Evolutionary conservation across 192 early-diverging fungal species (phyloP), one percentile per base, ranked within the genome.

Genomic region (Coemansia erecta): DNA sequence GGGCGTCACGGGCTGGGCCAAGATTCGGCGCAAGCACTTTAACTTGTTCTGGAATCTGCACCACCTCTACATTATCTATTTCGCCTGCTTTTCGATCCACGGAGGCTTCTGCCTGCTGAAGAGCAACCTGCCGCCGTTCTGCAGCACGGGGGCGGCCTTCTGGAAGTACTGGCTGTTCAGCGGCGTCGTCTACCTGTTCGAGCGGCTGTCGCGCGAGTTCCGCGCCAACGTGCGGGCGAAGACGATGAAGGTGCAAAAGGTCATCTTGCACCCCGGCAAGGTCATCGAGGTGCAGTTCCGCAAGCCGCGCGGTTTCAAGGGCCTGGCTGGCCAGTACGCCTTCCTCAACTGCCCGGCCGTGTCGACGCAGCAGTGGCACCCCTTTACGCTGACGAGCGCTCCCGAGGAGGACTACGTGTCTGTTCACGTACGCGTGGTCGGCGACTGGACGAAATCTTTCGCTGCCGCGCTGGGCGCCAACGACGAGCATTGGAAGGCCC

Each of bases 1-100:
- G 89, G 84, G 86, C 39, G 81, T 90, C 0, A 87, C 90, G 2
- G 88, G 88, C 1, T 63, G 83, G 22, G 79, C 84, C 48, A 82
- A 73, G 58, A 78, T 85, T 41, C 68, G 70, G 13, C 43, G 59
- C 44, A 72, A 61, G 65, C 66, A 78, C 54, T 77, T 82, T 52
- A 89, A 94, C 66, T 68, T 85, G 42, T 94, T 94, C 66, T 94
- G 90, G 90, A 92, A 90, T 70, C 85, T 88, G 37, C 90, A 94
- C 62, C 91, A 94, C 60, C 78, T 94, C 26, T 92, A 92, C 72
- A 83, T 92, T 53, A 75, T 92, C 47, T 92, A 90, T 74, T 92
- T 94, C 75, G 86, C 86, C 39, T 86, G 83, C 22, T 81, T 85
- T 17, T 85, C 90, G 44, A 84, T 89, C 67, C 92, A 92, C 73